Conservation (phyloP, 2,329 filamentous ascomycete species). For the Ceratocystis papillata region DNA sequence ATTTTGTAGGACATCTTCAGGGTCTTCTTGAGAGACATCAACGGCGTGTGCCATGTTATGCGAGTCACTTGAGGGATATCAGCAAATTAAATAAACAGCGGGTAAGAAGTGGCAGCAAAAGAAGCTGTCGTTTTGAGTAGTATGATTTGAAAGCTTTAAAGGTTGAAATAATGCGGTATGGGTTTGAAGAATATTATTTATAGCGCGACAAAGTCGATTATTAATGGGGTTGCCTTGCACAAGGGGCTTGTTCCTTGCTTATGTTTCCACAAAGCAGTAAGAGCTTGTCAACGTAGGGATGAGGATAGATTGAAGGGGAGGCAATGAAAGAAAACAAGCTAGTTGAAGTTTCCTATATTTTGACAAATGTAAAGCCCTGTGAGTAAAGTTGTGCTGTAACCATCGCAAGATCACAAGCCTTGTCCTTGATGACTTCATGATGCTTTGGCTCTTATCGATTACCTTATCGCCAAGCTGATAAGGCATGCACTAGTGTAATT, state of each 20-base stretch:
- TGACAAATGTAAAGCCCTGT: too few relatives aligned
- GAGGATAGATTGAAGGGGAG: not conserved
- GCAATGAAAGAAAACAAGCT: not conserved
- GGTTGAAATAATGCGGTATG: not conserved
- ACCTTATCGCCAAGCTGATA: not conserved
- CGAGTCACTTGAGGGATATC: too few relatives aligned
- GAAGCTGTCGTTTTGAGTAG: not conserved
- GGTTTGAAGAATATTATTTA: not conserved
- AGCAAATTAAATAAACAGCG: not conserved
- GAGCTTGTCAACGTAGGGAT: too few relatives aligned
- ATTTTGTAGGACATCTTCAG: constrained; percentile 61
- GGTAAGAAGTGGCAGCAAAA: not conserved
- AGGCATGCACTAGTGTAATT: constrained; percentile 25
- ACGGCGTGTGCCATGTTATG: constrained; percentile 65
- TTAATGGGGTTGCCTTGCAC: constrained; percentile 14
- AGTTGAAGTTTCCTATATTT: not conserved
- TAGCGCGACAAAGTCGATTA: constrained; percentile 8
- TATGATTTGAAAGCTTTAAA: too few relatives aligned
- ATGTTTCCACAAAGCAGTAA: too few relatives aligned
- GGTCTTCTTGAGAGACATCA: constrained; percentile 47
- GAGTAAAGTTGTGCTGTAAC: too few relatives aligned
- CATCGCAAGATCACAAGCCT: not conserved
- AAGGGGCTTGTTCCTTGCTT: not conserved
- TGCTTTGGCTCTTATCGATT: constrained; percentile 2
- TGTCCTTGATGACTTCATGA: constrained; percentile 14